phyloP scores from a whole-genome alignment of 2,329 filamentous ascomycete species.

The Calonectria pseudoturangicola region DNA sequence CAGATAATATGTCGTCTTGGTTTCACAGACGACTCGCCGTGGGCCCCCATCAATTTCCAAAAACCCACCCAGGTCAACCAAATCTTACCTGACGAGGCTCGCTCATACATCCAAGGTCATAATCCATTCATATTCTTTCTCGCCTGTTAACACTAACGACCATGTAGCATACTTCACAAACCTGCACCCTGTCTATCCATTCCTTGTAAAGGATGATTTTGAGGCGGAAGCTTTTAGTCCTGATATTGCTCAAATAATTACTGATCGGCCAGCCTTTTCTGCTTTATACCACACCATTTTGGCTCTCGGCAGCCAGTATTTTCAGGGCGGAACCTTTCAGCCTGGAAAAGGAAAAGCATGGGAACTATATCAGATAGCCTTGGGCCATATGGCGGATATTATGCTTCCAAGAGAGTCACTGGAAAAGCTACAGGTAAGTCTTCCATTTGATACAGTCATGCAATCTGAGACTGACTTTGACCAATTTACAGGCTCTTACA shows the following conservation, averaged over 20 bases:
- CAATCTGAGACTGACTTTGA: background rate
- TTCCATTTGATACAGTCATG: background rate
- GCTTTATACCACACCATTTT: conserved; percentile 59
- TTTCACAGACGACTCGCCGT: background rate
- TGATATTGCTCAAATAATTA: background rate
- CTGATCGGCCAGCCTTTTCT: conserved; percentile 50
- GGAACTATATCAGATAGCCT: conserved; percentile 47
- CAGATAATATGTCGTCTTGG: conserved; percentile 15
- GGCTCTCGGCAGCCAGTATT: conserved; percentile 59
- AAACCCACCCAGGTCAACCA: background rate
- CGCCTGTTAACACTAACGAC: background rate
- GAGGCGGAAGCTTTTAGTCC: background rate
- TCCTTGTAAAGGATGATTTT: conserved; percentile 54
- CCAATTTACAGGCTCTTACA: background rate
- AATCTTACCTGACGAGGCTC: background rate
- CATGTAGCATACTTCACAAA: conserved; percentile 59
- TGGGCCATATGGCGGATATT: conserved; percentile 46
- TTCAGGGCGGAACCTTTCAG: conserved; percentile 47
- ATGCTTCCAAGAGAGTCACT: conserved; percentile 27
- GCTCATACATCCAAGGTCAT: conserved; percentile 6
- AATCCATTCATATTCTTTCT: background rate
- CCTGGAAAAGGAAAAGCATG: conserved; percentile 45
- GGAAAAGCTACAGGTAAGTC: background rate
- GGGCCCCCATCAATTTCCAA: conserved; percentile 7
- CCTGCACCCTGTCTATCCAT: conserved; percentile 61